Evolutionary conservation across 345 rosid species (phyloP).

Genomic region (Litchi chinensis): DNA sequence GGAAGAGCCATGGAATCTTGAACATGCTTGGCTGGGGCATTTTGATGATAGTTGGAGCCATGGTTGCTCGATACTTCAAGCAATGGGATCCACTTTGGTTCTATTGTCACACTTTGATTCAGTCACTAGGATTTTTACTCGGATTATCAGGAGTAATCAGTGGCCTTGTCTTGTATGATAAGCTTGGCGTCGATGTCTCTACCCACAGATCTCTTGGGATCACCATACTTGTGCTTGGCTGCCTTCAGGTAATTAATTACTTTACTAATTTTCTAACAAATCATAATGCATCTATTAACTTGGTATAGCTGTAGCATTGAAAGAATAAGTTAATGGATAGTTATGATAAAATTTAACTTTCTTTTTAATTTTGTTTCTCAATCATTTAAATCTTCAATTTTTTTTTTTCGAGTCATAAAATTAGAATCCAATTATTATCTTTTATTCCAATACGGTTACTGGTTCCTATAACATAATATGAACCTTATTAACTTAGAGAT

Average conservation of each 20-base stretch:
- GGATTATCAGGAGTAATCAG: constrained; percentile 62
- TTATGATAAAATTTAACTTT: too few species aligned
- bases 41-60: constrained; percentile 61
- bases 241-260: constrained; percentile 57
- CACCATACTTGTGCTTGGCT: constrained; percentile 72
- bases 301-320: too few species aligned
- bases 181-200: constrained; percentile 42
- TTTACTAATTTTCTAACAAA: too few species aligned
- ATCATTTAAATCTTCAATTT: too few species aligned
- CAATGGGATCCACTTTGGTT: constrained; percentile 79
- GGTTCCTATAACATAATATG: too few species aligned
- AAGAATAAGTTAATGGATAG: too few species aligned
- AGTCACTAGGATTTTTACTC: constrained; percentile 47
- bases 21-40: constrained; percentile 84
- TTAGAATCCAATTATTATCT: too few species aligned
- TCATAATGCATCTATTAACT: too few species aligned
- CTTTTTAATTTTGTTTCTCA: too few species aligned
- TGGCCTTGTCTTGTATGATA: constrained; percentile 62
- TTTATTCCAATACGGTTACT: too few species aligned
- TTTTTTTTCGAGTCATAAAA: too few species aligned
- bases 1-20: constrained; percentile 73
- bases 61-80: constrained; percentile 59
- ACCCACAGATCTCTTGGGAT: constrained; percentile 69
- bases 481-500: too few species aligned
- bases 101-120: constrained; percentile 56